Evolutionary conservation across 192 early-diverging fungal species (phyloP), one percentile per base, ranked within the genome.

Genomic region (Backusella sp.): DNA sequence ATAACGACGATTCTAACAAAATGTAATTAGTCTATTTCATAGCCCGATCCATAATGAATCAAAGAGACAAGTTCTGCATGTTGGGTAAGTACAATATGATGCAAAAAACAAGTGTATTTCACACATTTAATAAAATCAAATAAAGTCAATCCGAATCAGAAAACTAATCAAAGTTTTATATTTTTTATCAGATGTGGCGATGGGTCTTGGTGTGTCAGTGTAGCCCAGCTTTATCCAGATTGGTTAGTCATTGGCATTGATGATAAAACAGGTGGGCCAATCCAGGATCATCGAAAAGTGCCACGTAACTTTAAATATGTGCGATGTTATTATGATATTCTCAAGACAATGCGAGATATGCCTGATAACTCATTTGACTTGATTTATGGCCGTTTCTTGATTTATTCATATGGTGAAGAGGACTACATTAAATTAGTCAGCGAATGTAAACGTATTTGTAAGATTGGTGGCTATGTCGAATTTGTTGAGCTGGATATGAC

Each of bases 401-500:
- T 73, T 26, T 53, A 73, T 26, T 42, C 65, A 14, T 78, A 73
- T 49, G 21, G 71, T 5, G 35, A 36, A n/a, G 72, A 66, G 15
- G 41, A 73, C 23, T 78, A 78, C 30, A 41, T 36, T 26, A 17
- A 44, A 14, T 28, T 78, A 19, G 28, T 73, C 28, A 66, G 67
- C 4, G 77, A 78, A 15, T 73, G 72, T 6, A 73, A 72, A 42
- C 49, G 81, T 35, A 56, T 82, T 5, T 74, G 71, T 32, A 82
- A 82, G 35, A 49, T 41, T 1, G 70, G 70, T 21, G 81, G 81
- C 11, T 75, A 15, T 68, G 65, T 82, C 15, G 81, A 82, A 73
- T 34, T 82, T 15, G 41, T 76, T 34, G 81, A 79, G 37, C 37
- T 74, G 56, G 78, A 76, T 35, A 79, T 79, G 78, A 65, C 52